Evolutionary conservation across 208 protist species (phyloP), one percentile per base, ranked within the genome.

Genomic region (Trypanosoma congolense): DNA sequence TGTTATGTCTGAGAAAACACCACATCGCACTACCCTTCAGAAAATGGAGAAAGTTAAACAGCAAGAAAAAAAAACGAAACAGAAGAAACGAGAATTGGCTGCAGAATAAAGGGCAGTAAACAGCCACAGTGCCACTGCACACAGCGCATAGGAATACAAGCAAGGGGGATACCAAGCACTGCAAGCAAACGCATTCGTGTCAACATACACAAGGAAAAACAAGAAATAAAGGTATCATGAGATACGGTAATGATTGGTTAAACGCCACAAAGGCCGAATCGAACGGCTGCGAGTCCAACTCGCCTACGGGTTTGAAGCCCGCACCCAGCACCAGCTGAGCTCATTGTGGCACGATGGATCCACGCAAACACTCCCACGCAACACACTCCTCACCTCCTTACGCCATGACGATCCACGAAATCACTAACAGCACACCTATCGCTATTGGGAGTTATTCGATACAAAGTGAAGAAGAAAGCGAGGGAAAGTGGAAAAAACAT

Each of bases 221-320:
- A 49, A 30, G 18, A 49, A 49, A 28, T 30, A 28, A 49, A 29
- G 29, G 29, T 29, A 49, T 30, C 29, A 49, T 18, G 12, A 38
- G 9, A 38, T 38, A 54, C 31, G 40, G 49, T 24, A 24, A 49
- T 6, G n/a, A 50, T 10, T 40, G 21, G 28, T 28, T 8, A 73
- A 51, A 88, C 81, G 77, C 85, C 85, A 79, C 85, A 72, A 92
- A 92, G 80, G 81, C 85, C 81, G 85, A 92, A 89, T 92, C 81
- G 85, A 89, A 92, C 85, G 85, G 85, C 85, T 92, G 85, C 83
- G 85, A 90, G 85, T 76, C 65, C 83, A 85, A 86, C 83, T 83
- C 83, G 82, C 83, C 83, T 88, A 83, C 75, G 81, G 81, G 83
- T 90, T 90, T 90, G 83, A 90, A 90, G 83, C 83, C 83, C 83